These are phyloP conservation scores for Sesbania bispinosa DNA, from an alignment of 306 rosid genomes.

Conservation along the genomic window DNA sequence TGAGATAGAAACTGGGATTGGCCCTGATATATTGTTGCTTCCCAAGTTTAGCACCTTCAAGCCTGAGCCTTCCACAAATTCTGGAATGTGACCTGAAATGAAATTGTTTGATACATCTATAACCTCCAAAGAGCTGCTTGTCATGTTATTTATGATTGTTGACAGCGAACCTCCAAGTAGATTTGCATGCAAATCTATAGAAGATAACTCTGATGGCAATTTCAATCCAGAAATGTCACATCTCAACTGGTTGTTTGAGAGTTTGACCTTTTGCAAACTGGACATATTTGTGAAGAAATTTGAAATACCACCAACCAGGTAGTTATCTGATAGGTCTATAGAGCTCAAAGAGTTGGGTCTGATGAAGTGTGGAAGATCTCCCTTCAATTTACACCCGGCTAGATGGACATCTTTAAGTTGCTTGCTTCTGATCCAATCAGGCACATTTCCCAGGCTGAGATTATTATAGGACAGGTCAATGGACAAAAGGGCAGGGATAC, in stretches of 20 bases:
- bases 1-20: constrained; percentile 68
- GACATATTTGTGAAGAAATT: constrained; percentile 67
- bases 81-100: constrained; percentile 73
- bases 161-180: constrained; percentile 67
- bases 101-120: constrained; percentile 73
- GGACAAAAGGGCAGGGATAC: constrained; percentile 78
- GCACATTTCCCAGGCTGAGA: constrained; percentile 68
- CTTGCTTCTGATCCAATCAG: constrained; percentile 79
- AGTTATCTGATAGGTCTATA: constrained; percentile 81
- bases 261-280: constrained; percentile 63
- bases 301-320: constrained; percentile 50
- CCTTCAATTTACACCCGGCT: constrained; percentile 79
- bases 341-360: constrained; percentile 63
- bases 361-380: constrained; percentile 64
- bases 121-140: constrained; percentile 67
- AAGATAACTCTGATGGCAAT: constrained; percentile 49
- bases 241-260: constrained; percentile 80
- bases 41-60: constrained; percentile 64
- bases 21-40: constrained; percentile 68
- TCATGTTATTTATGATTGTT: constrained; percentile 44
- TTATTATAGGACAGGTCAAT: constrained; percentile 87
- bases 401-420: constrained; percentile 65
- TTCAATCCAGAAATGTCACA: constrained; percentile 56
- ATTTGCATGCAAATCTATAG: constrained; percentile 70
- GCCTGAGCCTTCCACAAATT: constrained; percentile 50